A percentile compares a stretch with the other conserved stretches of the same genome.
These are phyloP conservation scores for Phytophthora uliginosa DNA, from an alignment of 352 stramenopile genomes.

Conservation along the genomic window DNA sequence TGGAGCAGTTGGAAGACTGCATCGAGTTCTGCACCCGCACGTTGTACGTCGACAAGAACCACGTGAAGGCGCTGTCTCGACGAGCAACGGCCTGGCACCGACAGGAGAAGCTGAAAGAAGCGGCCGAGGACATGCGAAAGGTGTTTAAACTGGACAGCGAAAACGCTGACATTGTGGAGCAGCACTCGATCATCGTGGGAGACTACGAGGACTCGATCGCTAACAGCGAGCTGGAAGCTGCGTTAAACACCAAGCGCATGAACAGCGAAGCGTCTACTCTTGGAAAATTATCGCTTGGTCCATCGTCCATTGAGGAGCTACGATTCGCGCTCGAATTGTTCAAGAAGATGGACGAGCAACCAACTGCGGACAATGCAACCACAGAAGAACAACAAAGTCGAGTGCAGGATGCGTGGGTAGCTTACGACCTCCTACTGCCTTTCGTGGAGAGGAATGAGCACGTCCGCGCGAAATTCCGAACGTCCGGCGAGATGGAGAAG, in stretches of 20 bases:
- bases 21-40: conserved; percentile 79
- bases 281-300: neutral
- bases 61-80: conserved; percentile 81
- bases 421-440: conserved; percentile 60
- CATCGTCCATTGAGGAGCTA: conserved; percentile 50
- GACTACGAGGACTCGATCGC: conserved; percentile 71
- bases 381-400: neutral
- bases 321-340: conserved; percentile 58
- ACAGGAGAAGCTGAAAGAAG: conserved; percentile 58
- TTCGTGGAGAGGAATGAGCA: conserved; percentile 63
- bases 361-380: neutral
- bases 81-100: conserved; percentile 62
- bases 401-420: conserved; percentile 41
- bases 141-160: conserved; percentile 53
- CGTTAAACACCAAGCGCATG: conserved; percentile 6
- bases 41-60: conserved; percentile 59
- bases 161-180: conserved; percentile 74
- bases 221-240: conserved; percentile 43
- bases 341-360: conserved; percentile 50
- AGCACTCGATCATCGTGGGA: conserved; percentile 78
- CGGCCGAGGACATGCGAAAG: conserved; percentile 63
- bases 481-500: conserved; percentile 59
- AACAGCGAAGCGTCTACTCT: neutral
- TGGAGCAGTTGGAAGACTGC: conserved; percentile 61
- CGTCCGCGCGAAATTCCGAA: conserved; percentile 61